Evolutionary conservation across 1,139 yeast species (phyloP), one percentile per base, ranked within the genome.

Genomic region (Debaryomycetaceae sp.): DNA sequence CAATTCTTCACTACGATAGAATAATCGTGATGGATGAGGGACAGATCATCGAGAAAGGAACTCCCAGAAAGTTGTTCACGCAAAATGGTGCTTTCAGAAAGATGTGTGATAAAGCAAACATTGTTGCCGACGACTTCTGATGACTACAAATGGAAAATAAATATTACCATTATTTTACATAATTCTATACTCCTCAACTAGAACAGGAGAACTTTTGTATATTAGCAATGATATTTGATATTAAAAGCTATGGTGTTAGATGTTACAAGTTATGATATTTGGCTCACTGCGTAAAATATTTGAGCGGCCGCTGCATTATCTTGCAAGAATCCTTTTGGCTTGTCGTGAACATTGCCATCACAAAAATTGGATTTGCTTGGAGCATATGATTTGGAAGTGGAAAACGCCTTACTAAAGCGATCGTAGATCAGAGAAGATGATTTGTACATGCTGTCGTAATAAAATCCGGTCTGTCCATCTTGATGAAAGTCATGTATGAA

Each of bases 11-110:
- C 48, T 78, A 78, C 50, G 83, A 78, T 53, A 64, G 72, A 48
- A 78, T 78, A 41, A 61, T 78, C 48, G 82, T 78, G 20, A 63
- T 79, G 68, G 83, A 78, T 52, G 63, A 70, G 39, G 83, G 84
- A n/a, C 60, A 68, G 41, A 63, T 75, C 34, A 65, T 60, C 38
- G 81, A 79, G 53, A 76, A 68, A 53, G 83, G 76, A 45, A 62
- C 74, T 1, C 84, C 84, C 1, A 58, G 62, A 61, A 57, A 58
- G 7, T 65, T 79, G 46, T 78, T 63, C 58, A 60, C 61, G 24
- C 43, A 46, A 4, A 39, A 55, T 56, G 74, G 87, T 33, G 58
- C 63, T 13, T 72, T 72, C 55, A 62, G 65, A 44, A 62, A 62
- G 45, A 68, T 72, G 72, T 72, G 77, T 53, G 63, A 66, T 27